phyloP scores from a whole-genome alignment of 225 moss, liverwort and hornwort species.

The Physcomitrellopsis africana region DNA sequence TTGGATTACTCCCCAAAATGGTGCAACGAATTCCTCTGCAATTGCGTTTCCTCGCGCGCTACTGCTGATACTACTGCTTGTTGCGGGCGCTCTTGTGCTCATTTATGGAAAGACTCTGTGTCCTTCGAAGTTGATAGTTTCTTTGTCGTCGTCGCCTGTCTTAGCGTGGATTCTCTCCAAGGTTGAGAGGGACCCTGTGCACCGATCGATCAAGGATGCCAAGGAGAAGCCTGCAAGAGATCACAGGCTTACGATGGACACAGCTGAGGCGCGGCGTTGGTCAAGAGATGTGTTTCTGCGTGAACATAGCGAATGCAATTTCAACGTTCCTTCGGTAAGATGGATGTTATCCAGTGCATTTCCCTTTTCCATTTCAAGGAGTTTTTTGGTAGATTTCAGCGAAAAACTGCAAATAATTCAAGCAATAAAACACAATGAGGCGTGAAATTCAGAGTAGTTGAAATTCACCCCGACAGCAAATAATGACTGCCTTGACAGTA shows the following conservation, averaged over 20 bases:
- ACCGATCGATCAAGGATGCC: slow-evolving; percentile 18
- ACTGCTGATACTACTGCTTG: slow-evolving; percentile 29
- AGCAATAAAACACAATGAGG: background rate
- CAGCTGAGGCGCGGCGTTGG: slow-evolving; percentile 52
- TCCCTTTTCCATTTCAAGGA: background rate
- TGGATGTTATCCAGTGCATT: background rate
- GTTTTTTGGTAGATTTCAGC: background rate
- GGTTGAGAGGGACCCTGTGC: slow-evolving; percentile 39
- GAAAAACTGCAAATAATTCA: background rate
- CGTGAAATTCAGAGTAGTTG: background rate
- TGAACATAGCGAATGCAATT: slow-evolving; percentile 53
- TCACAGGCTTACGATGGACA: slow-evolving; percentile 50
- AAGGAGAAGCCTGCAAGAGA: slow-evolving; percentile 39
- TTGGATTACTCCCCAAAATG: slow-evolving; percentile 28
- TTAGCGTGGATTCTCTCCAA: slow-evolving; percentile 50
- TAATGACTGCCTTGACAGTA: background rate
- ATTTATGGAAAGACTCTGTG: slow-evolving; percentile 32
- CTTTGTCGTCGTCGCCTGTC: slow-evolving; percentile 40
- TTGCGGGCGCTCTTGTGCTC: slow-evolving; percentile 27
- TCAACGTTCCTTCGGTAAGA: slow-evolving; percentile 38
- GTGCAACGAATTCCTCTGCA: slow-evolving; percentile 6
- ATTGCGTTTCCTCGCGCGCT: slow-evolving; percentile 51
- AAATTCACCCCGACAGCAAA: background rate
- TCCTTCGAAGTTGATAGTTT: slow-evolving; percentile 29
- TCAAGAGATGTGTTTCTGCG: slow-evolving; percentile 46